Evolutionary conservation across 2,329 filamentous ascomycete genomes (phyloP).

Genomic region (Microdochium nivale): DNA sequence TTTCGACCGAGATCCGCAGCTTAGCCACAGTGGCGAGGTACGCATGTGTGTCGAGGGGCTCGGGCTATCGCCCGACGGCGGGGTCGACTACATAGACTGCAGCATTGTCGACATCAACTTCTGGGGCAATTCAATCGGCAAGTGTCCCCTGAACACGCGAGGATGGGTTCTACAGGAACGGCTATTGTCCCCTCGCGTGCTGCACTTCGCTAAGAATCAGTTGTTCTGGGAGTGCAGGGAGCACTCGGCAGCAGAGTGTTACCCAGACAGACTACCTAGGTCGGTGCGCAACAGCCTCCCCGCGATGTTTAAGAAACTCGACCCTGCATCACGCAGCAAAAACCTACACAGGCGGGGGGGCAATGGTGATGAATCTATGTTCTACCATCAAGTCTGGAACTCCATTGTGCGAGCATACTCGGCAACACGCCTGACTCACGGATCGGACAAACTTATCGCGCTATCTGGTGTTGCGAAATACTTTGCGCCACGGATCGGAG

Average conservation of each 20-base stretch:
- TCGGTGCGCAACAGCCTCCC: neutral
- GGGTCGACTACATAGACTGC: neutral
- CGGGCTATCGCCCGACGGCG: neutral
- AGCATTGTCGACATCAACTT: neutral
- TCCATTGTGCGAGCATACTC: neutral
- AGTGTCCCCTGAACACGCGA: conserved; percentile 4
- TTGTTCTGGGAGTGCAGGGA: conserved; percentile 9
- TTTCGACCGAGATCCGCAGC: neutral
- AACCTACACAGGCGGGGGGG: neutral
- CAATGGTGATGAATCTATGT: neutral
- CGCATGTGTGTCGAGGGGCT: neutral
- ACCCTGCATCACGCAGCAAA: neutral
- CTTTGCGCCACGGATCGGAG: neutral
- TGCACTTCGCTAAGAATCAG: conserved; percentile 7
- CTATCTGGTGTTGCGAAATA: neutral
- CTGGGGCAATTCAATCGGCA: neutral
- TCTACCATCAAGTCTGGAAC: neutral
- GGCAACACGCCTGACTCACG: neutral
- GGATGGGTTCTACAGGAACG: conserved; percentile 11
- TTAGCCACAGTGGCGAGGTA: neutral
- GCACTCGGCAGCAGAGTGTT: neutral
- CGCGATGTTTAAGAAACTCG: neutral
- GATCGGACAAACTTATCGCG: neutral
- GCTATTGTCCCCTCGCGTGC: conserved; percentile 6
- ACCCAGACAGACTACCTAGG: neutral